phyloP scores from a whole-genome alignment of 805 yeast genomes.

The Suhomyces vadensis region DNA sequence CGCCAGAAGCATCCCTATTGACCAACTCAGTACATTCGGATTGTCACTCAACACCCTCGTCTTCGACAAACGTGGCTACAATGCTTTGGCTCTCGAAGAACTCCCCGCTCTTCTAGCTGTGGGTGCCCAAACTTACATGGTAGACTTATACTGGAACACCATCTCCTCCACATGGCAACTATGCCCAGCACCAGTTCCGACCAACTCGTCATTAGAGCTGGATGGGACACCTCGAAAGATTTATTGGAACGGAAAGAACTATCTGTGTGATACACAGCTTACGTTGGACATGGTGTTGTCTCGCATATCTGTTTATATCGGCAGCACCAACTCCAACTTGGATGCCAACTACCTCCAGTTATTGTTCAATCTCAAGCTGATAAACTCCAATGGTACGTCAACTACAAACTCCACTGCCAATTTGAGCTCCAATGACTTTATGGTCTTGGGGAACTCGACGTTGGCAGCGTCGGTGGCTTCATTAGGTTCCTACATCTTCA shows the following conservation, averaged over 20 bases:
- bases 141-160: constrained; percentile 61
- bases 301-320: constrained; percentile 19
- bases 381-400: not conserved
- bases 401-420: not conserved
- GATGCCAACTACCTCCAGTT: constrained; percentile 36
- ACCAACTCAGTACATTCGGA: constrained; percentile 35
- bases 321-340: constrained; percentile 31
- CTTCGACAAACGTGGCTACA: constrained; percentile 29
- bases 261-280: constrained; percentile 31
- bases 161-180: constrained; percentile 48
- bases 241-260: constrained; percentile 28
- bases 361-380: constrained; percentile 24
- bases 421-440: not conserved
- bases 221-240: constrained; percentile 14
- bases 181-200: constrained; percentile 49
- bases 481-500: constrained; percentile 23
- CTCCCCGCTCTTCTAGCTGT: constrained; percentile 28
- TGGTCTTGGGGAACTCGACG: constrained; percentile 28
- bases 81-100: constrained; percentile 16
- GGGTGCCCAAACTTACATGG: constrained; percentile 48
- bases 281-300: constrained; percentile 25
- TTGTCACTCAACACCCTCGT: constrained; percentile 29
- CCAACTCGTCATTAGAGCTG: constrained; percentile 21
- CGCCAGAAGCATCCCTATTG: constrained; percentile 29
- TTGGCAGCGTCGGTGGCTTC: constrained; percentile 25